Conservation (phyloP, 257 asterid genomes). For the Penstemon newberryi region DNA sequence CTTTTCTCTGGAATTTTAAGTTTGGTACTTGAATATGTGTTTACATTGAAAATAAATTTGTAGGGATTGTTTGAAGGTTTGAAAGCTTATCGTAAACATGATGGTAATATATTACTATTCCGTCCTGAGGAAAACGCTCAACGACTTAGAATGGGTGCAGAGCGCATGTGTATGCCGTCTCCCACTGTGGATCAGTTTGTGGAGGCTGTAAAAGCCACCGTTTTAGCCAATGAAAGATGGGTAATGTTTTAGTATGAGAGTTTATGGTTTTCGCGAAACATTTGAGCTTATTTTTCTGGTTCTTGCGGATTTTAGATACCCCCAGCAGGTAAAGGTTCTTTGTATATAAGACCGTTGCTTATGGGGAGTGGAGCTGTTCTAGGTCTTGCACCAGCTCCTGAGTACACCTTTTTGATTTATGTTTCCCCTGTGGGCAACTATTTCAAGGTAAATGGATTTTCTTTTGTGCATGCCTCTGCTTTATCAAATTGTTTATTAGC, state of each 20-base stretch:
- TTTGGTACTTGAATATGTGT: neutral
- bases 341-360: constrained; percentile 70
- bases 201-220: constrained; percentile 62
- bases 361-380: constrained; percentile 81
- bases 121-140: constrained; percentile 75
- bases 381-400: constrained; percentile 81
- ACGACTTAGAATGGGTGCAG: constrained; percentile 70
- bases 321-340: constrained; percentile 71
- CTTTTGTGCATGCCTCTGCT: neutral
- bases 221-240: constrained; percentile 76
- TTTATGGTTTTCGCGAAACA: constrained; percentile 1
- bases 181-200: constrained; percentile 73
- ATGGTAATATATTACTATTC: constrained; percentile 60
- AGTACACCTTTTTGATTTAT: constrained; percentile 63
- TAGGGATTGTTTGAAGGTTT: constrained; percentile 80
- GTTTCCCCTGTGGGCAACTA: constrained; percentile 74
- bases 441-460: constrained; percentile 48
- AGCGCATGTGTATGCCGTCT: constrained; percentile 84
- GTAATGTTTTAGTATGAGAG: constrained; percentile 37
- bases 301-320: constrained; percentile 50
- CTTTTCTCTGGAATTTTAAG: neutral
- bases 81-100: constrained; percentile 63
- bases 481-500: neutral
- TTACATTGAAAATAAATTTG: constrained; percentile 10
- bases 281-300: neutral